Percentiles rank a stretch among this genome's conserved stretches.
phyloP scores from a whole-genome alignment of 2,329 filamentous ascomycete species.

The Ophiostoma sp. region DNA sequence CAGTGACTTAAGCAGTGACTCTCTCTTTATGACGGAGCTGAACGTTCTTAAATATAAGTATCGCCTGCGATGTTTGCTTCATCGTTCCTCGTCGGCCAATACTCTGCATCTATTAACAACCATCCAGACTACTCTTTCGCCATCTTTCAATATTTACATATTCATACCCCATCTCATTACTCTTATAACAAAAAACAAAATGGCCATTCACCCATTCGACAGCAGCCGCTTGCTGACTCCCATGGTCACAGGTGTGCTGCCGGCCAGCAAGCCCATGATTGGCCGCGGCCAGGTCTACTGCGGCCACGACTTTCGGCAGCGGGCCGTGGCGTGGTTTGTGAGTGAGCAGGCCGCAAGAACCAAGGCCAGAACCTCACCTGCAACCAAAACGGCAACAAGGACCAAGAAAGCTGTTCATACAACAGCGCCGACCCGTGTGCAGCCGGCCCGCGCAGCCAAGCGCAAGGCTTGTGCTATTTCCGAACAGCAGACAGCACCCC shows the following conservation, averaged over 20 bases:
- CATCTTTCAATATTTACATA: neutral
- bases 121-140: neutral
- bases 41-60: neutral
- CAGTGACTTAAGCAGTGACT: neutral
- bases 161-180: neutral
- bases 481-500: neutral
- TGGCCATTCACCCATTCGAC: neutral
- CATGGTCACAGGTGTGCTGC: constrained; percentile 7
- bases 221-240: neutral
- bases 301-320: constrained; percentile 19
- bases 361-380: neutral
- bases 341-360: neutral
- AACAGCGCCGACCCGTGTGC: constrained; percentile 18
- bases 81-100: neutral
- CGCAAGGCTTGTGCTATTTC: neutral
- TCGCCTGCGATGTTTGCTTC: neutral
- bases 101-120: neutral
- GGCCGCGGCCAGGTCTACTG: constrained; percentile 24
- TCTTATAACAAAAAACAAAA: neutral
- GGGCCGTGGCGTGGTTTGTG: constrained; percentile 21
- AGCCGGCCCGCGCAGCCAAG: constrained; percentile 24
- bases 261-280: neutral
- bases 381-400: neutral
- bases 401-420: neutral
- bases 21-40: no score